phyloP scores from a whole-genome alignment of 2,329 filamentous ascomycete species.

The Aspergillus brasiliensis region DNA sequence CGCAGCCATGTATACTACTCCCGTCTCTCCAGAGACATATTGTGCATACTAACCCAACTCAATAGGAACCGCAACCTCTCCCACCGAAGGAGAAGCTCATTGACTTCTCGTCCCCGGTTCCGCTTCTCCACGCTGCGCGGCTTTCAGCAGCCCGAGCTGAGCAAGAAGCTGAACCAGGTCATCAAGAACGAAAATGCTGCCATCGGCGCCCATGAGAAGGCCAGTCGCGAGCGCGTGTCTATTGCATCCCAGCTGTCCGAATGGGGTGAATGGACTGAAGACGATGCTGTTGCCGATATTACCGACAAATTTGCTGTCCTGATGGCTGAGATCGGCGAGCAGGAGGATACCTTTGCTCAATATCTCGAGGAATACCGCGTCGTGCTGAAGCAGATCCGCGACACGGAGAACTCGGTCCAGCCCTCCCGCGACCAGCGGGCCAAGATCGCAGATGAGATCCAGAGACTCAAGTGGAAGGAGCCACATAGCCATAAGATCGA shows the following conservation, averaged over 20 bases:
- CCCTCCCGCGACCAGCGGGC: slow-evolving; percentile 83
- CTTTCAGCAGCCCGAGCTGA: slow-evolving; percentile 81
- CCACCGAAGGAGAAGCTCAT: slow-evolving; percentile 38
- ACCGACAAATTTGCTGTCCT: slow-evolving; percentile 95
- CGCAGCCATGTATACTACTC: slow-evolving; percentile 16
- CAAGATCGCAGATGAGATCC: slow-evolving; percentile 91
- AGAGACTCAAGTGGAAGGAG: slow-evolving; percentile 88
- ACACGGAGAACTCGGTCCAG: slow-evolving; percentile 94
- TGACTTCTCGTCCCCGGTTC: slow-evolving; percentile 64
- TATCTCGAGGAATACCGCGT: slow-evolving; percentile 81
- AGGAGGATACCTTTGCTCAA: slow-evolving; percentile 86
- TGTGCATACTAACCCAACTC: neutral
- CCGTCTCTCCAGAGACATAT: neutral
- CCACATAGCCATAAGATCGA: slow-evolving; percentile 79
- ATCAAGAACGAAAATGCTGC: slow-evolving; percentile 95
- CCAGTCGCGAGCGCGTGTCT: slow-evolving; percentile 77
- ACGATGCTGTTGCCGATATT: slow-evolving; percentile 84
- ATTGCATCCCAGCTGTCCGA: slow-evolving; percentile 92
- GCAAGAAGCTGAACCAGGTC: slow-evolving; percentile 82
- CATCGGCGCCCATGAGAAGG: slow-evolving; percentile 79
- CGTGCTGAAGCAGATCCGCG: slow-evolving; percentile 86
- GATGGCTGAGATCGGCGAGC: slow-evolving; percentile 87
- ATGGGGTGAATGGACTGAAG: slow-evolving; percentile 90
- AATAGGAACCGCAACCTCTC: slow-evolving; percentile 49
- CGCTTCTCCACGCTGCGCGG: slow-evolving; percentile 84